Percentiles rank a stretch among this genome's conserved stretches.
These are phyloP conservation scores for Fusarium metavorans DNA, from an alignment of 2,329 filamentous ascomycete species.

Conservation along the genomic window DNA sequence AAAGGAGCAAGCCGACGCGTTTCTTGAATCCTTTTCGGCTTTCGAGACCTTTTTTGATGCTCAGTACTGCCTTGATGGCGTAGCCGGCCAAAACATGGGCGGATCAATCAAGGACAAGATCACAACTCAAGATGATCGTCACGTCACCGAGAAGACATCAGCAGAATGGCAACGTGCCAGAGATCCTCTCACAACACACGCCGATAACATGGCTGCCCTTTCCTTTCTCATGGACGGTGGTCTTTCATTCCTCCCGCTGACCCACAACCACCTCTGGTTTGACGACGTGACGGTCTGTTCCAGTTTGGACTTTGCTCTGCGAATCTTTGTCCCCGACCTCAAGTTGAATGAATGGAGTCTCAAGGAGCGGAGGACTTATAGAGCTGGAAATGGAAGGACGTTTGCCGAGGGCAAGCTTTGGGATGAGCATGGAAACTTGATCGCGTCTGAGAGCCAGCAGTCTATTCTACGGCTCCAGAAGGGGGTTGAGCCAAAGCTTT, in stretches of 20 bases:
- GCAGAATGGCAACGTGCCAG: conserved; percentile 57
- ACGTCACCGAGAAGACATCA: conserved; percentile 51
- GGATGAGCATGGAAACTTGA: conserved; percentile 56
- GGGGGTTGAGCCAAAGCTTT: conserved; percentile 21
- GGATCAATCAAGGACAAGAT: conserved; percentile 55
- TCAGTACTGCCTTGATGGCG: conserved; percentile 52
- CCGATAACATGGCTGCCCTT: conserved; percentile 53
- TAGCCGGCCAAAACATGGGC: conserved; percentile 57
- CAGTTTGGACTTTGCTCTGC: conserved; percentile 63
- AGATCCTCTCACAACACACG: conserved; percentile 31
- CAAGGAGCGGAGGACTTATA: conserved; percentile 53
- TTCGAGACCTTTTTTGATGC: conserved; percentile 50
- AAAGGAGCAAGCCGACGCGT: conserved; percentile 35
- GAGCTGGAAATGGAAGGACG: conserved; percentile 55
- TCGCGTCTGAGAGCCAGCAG: conserved; percentile 64
- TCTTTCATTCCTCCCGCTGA: conserved; percentile 58
- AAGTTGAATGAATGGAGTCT: conserved; percentile 58
- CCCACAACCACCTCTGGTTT: conserved; percentile 56
- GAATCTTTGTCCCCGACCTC: conserved; percentile 54
- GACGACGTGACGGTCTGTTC: conserved; percentile 58
- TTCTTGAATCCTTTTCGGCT: conserved; percentile 47
- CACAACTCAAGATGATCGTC: conserved; percentile 49
- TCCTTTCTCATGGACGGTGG: conserved; percentile 60
- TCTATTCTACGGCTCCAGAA: conserved; percentile 47
- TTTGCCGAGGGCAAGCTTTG: conserved; percentile 59